Percentiles rank a stretch among this genome's conserved stretches.
phyloP scores from a whole-genome alignment of 495 filamentous ascomycete species.

The Bombardia bombarda region DNA sequence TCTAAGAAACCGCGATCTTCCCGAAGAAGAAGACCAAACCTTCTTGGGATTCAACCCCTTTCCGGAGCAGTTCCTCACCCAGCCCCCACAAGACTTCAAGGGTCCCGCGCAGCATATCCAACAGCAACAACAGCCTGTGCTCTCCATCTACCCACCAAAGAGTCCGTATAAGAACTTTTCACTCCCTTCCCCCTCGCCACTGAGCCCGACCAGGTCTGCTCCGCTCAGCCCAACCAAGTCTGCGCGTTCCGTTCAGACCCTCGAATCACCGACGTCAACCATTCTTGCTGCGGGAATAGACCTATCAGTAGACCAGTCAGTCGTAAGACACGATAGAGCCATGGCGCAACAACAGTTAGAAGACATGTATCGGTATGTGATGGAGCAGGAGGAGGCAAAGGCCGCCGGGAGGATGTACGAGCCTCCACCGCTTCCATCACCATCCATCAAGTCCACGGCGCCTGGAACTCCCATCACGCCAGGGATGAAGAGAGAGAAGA shows the following conservation, averaged over 20 bases:
- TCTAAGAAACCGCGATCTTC: constrained; percentile 23
- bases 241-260: constrained; percentile 43
- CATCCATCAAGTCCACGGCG: constrained; percentile 19
- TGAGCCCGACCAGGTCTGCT: constrained; percentile 11
- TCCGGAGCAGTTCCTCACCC: constrained; percentile 24
- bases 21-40: constrained; percentile 9
- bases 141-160: constrained; percentile 11
- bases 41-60: constrained; percentile 18
- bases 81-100: constrained; percentile 27
- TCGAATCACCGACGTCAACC: constrained; percentile 37
- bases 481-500: constrained; percentile 23
- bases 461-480: constrained; percentile 15
- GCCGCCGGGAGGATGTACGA: constrained; percentile 30
- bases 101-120: constrained; percentile 9
- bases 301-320: constrained; percentile 58
- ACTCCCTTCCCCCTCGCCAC: constrained; percentile 19
- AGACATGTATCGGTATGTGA: constrained; percentile 81
- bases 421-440: constrained; percentile 22
- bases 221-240: constrained; percentile 35
- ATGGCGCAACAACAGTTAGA: constrained; percentile 75
- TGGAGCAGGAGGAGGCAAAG: constrained; percentile 77
- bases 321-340: constrained; percentile 63
- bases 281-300: constrained; percentile 32
- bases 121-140: constrained; percentile 1
- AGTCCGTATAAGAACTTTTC: constrained; percentile 39